Percentiles rank a stretch among this genome's conserved stretches.
These are phyloP conservation scores for Colletotrichum orbiculare DNA, from an alignment of 2,329 filamentous ascomycete species.

Conservation along the genomic window DNA sequence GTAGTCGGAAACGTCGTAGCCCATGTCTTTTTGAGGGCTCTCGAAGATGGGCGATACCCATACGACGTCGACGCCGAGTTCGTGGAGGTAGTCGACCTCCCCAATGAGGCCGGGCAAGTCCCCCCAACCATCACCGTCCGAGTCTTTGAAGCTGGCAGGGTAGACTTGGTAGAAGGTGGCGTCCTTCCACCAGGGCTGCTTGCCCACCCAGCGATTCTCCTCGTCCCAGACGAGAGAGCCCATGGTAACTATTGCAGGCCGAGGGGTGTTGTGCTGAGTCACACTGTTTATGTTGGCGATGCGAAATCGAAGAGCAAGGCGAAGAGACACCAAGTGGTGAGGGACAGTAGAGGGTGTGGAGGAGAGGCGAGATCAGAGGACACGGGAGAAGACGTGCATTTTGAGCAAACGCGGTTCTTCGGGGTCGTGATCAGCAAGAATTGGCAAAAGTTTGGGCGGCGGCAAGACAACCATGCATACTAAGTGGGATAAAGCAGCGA, in stretches of 20 bases:
- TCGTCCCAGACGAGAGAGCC: slow-evolving; percentile 47
- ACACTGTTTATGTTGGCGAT: neutral
- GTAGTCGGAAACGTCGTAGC: slow-evolving; percentile 79
- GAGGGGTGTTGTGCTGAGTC: neutral
- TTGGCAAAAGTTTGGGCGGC: slow-evolving; percentile 23
- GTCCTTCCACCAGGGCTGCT: slow-evolving; percentile 58
- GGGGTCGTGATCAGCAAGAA: slow-evolving; percentile 22
- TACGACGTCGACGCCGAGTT: slow-evolving; percentile 71
- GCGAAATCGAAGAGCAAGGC: neutral
- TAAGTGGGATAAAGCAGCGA: neutral
- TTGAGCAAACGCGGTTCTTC: slow-evolving; percentile 5
- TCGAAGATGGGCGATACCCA: slow-evolving; percentile 67
- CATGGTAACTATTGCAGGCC: slow-evolving; percentile 40
- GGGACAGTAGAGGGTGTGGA: neutral
- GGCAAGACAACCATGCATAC: slow-evolving; percentile 13
- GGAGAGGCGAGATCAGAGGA: neutral
- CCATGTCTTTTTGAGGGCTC: slow-evolving; percentile 75
- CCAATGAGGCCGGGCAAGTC: slow-evolving; percentile 74
- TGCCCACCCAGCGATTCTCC: slow-evolving; percentile 46
- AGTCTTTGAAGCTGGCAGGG: slow-evolving; percentile 68
- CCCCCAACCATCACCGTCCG: slow-evolving; percentile 71
- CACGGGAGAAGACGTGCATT: slow-evolving; percentile 29
- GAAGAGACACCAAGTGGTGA: neutral
- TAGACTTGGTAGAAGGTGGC: slow-evolving; percentile 65
- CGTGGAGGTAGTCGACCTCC: slow-evolving; percentile 71